A percentile compares a stretch with the other conserved stretches of the same genome.
These are phyloP conservation scores for Eimeria necatrix DNA, from an alignment of 169 alveolate genomes.

Conservation along the genomic window DNA sequence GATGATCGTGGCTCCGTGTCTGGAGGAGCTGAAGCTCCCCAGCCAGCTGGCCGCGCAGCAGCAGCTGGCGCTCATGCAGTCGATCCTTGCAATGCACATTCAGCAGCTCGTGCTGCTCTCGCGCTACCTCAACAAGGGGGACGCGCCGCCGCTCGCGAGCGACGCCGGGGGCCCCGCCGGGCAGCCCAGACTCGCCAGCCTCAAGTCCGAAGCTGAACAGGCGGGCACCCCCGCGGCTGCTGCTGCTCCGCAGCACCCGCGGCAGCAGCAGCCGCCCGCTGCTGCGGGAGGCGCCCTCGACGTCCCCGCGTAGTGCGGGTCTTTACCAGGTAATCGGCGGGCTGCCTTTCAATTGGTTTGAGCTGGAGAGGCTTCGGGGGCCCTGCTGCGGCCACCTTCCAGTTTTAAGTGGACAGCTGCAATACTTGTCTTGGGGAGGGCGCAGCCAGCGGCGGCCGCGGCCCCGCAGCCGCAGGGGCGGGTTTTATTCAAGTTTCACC, in stretches of 20 bases:
- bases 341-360: constrained; percentile 53
- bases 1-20: constrained; percentile 71
- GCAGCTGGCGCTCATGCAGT: constrained; percentile 69
- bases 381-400: constrained; percentile 56
- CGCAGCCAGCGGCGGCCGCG: not conserved
- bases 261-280: constrained; percentile 13
- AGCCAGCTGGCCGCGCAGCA: constrained; percentile 73
- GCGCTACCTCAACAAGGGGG: constrained; percentile 63
- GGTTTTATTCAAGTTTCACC: too few relatives aligned
- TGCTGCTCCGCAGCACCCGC: constrained; percentile 8
- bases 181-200: constrained; percentile 13
- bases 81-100: constrained; percentile 70
- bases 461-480: too few relatives aligned
- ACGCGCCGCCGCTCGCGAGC: not conserved
- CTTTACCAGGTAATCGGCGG: not conserved
- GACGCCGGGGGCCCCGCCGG: not conserved
- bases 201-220: constrained; percentile 45
- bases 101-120: constrained; percentile 75
- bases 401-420: constrained; percentile 33
- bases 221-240: not conserved
- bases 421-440: constrained; percentile 15
- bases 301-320: constrained; percentile 58
- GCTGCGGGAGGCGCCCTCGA: constrained; percentile 2
- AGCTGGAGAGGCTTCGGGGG: constrained; percentile 71
- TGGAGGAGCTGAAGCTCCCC: constrained; percentile 69